A percentile compares a stretch with the other conserved stretches of the same genome.
These are phyloP conservation scores for Boletus eberwhitei DNA, from an alignment of 768 basidiomycete species.

Conservation along the genomic window DNA sequence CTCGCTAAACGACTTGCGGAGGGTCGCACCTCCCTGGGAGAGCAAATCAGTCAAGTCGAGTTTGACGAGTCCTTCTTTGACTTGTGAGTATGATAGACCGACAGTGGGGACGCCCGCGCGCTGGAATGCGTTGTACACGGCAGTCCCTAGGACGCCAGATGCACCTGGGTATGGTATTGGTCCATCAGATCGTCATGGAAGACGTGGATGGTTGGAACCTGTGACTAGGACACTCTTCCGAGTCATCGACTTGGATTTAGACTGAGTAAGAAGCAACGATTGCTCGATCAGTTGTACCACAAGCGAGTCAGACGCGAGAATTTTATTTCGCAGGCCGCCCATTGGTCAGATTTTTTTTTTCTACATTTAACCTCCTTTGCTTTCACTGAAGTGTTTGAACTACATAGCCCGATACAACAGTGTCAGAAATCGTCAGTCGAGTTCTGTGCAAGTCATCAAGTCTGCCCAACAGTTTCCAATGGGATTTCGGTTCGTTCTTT, in stretches of 20 bases:
- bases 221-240: constrained; percentile 54
- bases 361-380: neutral
- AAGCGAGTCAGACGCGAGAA: neutral
- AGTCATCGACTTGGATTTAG: constrained; percentile 9
- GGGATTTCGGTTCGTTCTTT: neutral
- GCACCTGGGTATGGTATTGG: constrained; percentile 54
- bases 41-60: constrained; percentile 62
- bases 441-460: neutral
- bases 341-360: neutral
- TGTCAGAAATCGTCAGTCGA: neutral
- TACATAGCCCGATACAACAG: neutral
- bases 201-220: constrained; percentile 33
- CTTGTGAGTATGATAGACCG: constrained; percentile 71
- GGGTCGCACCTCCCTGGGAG: constrained; percentile 34
- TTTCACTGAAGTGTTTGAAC: neutral
- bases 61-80: constrained; percentile 47
- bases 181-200: constrained; percentile 10
- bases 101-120: constrained; percentile 44
- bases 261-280: neutral
- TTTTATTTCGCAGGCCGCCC: neutral
- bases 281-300: neutral
- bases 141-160: constrained; percentile 86
- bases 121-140: constrained; percentile 68
- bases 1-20: constrained; percentile 51
- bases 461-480: neutral